phyloP scores from a whole-genome alignment of 169 alveolate genomes.

The Plasmodium fragile region DNA sequence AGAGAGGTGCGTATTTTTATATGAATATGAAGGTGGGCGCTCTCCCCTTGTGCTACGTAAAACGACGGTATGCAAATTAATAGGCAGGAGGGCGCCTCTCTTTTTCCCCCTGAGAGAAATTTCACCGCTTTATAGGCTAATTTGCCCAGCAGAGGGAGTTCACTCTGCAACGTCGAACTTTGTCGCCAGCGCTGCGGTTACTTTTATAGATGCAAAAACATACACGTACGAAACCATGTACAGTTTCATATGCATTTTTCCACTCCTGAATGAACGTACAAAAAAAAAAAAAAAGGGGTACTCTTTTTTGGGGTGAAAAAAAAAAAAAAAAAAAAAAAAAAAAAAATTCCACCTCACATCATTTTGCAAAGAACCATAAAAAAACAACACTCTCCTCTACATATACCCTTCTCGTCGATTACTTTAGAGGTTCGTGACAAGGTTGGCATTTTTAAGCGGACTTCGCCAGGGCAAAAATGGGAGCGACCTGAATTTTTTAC shows the following conservation, averaged over 20 bases:
- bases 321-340: neutral
- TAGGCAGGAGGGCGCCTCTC: neutral
- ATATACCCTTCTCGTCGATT: neutral
- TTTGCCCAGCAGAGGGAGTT: neutral
- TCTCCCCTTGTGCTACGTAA: neutral
- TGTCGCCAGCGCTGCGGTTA: neutral
- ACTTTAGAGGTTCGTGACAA: neutral
- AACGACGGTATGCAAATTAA: neutral
- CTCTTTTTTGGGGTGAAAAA: neutral
- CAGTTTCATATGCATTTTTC: neutral
- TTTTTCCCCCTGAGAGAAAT: neutral
- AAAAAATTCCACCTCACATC: neutral
- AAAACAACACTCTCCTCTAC: neutral
- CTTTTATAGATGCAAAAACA: neutral
- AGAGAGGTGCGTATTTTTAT: neutral
- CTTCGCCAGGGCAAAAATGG: neutral
- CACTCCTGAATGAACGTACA: neutral
- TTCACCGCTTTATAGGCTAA: neutral
- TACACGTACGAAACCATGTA: neutral
- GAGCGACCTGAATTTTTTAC: neutral
- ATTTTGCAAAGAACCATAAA: neutral
- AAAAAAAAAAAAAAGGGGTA: neutral
- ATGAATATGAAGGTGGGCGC: neutral
- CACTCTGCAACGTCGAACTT: neutral
- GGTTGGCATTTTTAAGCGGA: neutral